Evolutionary conservation across 2,329 filamentous ascomycete genomes (phyloP), one percentile per base, ranked within the genome.

Genomic region (Colletotrichum simmondsii): DNA sequence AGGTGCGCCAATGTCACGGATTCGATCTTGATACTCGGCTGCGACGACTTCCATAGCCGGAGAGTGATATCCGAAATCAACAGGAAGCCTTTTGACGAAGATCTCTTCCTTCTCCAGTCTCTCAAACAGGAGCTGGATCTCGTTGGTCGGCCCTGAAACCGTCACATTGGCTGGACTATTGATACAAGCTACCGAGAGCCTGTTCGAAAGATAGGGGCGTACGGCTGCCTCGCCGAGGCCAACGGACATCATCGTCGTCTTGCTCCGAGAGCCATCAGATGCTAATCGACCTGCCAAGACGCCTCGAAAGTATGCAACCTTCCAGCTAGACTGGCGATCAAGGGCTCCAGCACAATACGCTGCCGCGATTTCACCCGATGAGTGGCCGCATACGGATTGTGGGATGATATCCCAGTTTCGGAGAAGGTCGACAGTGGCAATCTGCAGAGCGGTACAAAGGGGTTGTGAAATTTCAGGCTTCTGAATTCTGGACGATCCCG

Each of bases 321-420:
- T 77, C 82, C 84, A 86, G 2, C 85, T 84, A 7, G 77, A 77
- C 56, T 82, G 75, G n/a, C 78, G 77, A 2, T 80, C 79, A 22
- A 87, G 77, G 7, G 79, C 78, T 0, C 80, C 82, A 0, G 77
- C 78, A 7, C 84, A 82, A 65, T 82, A 85, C 0, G 85, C 84
- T 7, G 85, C 85, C 0, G 84, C 85, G 35, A 87, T 83, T 67
- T 87, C 85, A 1, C 85, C 85, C 0, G 85, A 86, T 0, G 85
- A 86, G 72, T 87, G 85, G 1, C 85, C 85, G 8, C 86, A 77
- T 2, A 85, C 83, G 19, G 79, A 74, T 2, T 71, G 68, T 0
- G 84, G 82, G 0, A 56, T 59, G 46, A 86, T 75, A 7, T 75
- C 76, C 11, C 84, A 78, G 1, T 79, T 79, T 16, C 65, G 62